phyloP scores from a whole-genome alignment of 2,329 filamentous ascomycete species.

The Lachnellula subtilissima region DNA sequence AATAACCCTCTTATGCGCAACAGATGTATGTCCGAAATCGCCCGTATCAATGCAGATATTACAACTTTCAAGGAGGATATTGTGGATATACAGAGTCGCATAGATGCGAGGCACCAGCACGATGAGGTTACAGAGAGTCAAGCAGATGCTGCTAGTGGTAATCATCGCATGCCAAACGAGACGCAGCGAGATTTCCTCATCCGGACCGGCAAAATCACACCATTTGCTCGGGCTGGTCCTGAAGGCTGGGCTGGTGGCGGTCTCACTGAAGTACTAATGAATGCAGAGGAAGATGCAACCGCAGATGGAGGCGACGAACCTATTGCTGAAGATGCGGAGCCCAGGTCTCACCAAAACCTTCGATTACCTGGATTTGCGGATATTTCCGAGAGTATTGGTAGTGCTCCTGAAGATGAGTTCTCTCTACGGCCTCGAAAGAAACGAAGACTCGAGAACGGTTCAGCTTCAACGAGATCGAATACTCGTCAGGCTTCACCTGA shows the following conservation, averaged over 20 bases:
- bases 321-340: conserved; percentile 39
- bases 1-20: conserved; percentile 44
- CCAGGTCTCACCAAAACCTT: conserved; percentile 66
- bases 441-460: conserved; percentile 37
- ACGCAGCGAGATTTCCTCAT: conserved; percentile 85
- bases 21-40: conserved; percentile 37
- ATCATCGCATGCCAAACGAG: conserved; percentile 68
- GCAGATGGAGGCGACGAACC: conserved; percentile 36
- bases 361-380: conserved; percentile 68
- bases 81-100: conserved; percentile 73
- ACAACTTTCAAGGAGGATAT: conserved; percentile 64
- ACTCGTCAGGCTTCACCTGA: conserved; percentile 26
- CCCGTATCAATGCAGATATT: conserved; percentile 25
- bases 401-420: conserved; percentile 46
- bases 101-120: conserved; percentile 65
- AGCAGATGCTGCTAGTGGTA: conserved; percentile 43
- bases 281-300: conserved; percentile 67
- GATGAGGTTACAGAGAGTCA: conserved; percentile 41
- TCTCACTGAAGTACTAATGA: conserved; percentile 71
- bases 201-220: conserved; percentile 94
- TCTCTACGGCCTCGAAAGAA: conserved; percentile 56
- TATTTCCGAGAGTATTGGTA: conserved; percentile 35
- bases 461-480: conserved; percentile 20
- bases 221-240: conserved; percentile 56
- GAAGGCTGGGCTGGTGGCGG: conserved; percentile 38